Conservation (phyloP, 1,284 basidiomycete species). For the Peniophora sp. region DNA sequence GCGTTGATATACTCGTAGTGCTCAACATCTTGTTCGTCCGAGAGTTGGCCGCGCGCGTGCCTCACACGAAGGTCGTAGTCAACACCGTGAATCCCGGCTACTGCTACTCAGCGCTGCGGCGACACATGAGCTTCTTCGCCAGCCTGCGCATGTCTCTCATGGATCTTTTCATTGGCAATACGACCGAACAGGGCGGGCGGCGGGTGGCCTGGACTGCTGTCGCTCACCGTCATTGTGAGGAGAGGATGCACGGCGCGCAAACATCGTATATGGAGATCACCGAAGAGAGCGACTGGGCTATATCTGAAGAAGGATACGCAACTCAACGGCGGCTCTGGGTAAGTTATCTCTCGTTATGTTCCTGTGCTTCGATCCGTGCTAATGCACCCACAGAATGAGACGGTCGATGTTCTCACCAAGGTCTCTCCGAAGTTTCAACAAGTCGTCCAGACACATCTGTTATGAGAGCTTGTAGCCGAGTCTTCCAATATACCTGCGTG, state of each 20-base stretch:
- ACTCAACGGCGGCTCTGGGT: not conserved
- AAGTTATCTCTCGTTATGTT: not conserved
- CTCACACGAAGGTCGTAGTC: slow-evolving; percentile 20
- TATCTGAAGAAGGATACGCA: slow-evolving; percentile 2
- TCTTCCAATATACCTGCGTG: no score
- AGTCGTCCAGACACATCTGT: not conserved
- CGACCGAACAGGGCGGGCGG: not conserved
- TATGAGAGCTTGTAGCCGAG: no score
- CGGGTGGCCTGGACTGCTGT: not conserved
- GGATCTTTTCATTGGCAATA: not conserved
- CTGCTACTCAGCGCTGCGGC: not conserved
- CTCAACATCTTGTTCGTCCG: slow-evolving; percentile 35
- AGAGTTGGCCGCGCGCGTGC: slow-evolving; percentile 27
- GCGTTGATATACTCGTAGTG: slow-evolving; percentile 20
- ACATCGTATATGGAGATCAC: not conserved
- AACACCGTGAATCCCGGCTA: slow-evolving; percentile 11
- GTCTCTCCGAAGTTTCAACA: not conserved
- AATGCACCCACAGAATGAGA: not conserved
- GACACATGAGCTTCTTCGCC: not conserved
- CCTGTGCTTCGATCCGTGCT: not conserved
- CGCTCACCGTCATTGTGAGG: not conserved
- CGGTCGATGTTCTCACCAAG: not conserved
- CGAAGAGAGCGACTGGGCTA: slow-evolving; percentile 6
- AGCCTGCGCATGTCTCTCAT: not conserved
- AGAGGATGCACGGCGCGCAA: not conserved